phyloP scores from a whole-genome alignment of 345 rosid species.

The Eucalyptus microcorys region DNA sequence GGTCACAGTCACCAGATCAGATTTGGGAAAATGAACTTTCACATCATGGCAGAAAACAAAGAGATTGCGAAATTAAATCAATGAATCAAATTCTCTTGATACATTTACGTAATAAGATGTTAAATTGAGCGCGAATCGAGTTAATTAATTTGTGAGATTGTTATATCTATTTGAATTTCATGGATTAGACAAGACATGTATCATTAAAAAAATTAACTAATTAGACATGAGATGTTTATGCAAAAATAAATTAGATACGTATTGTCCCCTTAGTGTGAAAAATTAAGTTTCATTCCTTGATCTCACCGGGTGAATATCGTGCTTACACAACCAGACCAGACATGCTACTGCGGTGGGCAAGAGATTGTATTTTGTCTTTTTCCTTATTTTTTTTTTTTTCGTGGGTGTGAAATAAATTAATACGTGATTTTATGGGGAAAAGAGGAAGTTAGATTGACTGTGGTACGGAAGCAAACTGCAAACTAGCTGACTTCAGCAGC shows the following conservation, averaged over 20 bases:
- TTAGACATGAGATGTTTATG: background rate
- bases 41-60: background rate
- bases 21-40: background rate
- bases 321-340: background rate
- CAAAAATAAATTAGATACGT: background rate
- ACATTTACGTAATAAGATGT: too few relatives aligned
- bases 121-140: rapidly evolving
- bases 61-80: background rate
- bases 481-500: background rate
- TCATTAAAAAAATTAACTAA: background rate
- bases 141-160: too few relatives aligned
- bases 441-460: background rate
- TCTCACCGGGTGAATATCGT: background rate
- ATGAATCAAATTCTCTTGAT: too few relatives aligned
- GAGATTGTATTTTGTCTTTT: background rate
- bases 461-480: background rate
- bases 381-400: background rate
- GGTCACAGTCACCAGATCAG: background rate
- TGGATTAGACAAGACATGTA: rapidly evolving
- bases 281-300: background rate
- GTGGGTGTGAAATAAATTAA: background rate
- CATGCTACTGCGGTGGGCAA: background rate
- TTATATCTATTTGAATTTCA: rapidly evolving
- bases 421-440: background rate
- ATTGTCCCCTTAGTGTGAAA: too few relatives aligned